Base-by-base conservation (phyloP, 352 stramenopile genomes). In the Globisporangium sylvaticum region DNA sequence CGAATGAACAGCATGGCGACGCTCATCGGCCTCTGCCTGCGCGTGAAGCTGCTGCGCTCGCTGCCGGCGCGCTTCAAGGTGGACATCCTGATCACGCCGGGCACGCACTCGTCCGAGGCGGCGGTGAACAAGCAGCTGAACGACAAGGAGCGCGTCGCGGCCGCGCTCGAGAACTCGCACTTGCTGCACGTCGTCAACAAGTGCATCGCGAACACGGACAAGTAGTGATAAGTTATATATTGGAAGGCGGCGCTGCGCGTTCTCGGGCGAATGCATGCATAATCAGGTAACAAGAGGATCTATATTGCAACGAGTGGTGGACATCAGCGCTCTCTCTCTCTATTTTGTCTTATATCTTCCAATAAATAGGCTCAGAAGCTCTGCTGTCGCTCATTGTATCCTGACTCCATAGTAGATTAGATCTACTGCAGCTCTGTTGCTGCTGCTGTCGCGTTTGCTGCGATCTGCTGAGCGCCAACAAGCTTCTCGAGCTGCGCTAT, bases 91-190 rank as follows among this genome's bases (percentile, higher is more conserved):
- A 98, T 99, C 62, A 96, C 96, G 58, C 90, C 91, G 20, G 97
- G 96, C 62, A 97, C 94, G 61, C 97, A 99, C 82, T 87, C 89
- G 25, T 98, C 90, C 62, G 96, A 98, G 82, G 87, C 94, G 25
- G 93, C 92, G 31, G 91, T 99, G 59, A 98, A 98, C 88, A 98
- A 98, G 73, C 97, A 99, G 77, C 84, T 99, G 27, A 96, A 97
- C 64, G 96, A 99, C 75, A 99, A 99, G 73, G 97, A 99, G 72
- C 84, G 97, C 65, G 95, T 99, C 10, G 90, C 91, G 1, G 97
- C 97, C 18, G 97, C 97, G 24, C 82, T 99, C 25, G 97, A 99
- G 76, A 99, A 99, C 72, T 82, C 92, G 29, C 95, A 99, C 76
- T 78, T 99, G 66, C 79, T 98, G 9, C 88, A 91, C 48, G 96